Evolutionary conservation across 805 yeast species (phyloP).

Genomic region (Nematodospora valgi): DNA sequence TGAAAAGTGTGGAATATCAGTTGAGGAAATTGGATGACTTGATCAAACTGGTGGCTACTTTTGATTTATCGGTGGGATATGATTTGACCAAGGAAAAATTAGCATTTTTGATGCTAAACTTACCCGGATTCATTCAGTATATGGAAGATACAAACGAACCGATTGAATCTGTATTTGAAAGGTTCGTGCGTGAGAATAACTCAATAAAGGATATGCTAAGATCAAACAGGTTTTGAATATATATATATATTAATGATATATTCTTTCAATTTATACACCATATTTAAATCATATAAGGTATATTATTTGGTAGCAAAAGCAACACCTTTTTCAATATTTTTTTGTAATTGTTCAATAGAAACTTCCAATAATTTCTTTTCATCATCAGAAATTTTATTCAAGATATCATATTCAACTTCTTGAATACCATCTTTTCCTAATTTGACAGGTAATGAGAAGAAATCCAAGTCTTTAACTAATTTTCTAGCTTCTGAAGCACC

Average conservation of each 20-base stretch:
- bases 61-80: constrained; percentile 2
- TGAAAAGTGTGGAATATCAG: constrained; percentile 1
- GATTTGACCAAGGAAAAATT: constrained; percentile 2
- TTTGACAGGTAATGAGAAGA: constrained; percentile 62
- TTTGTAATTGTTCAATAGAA: constrained; percentile 52
- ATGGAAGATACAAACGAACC: neutral
- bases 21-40: constrained; percentile 1
- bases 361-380: constrained; percentile 55
- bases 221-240: neutral
- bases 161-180: neutral
- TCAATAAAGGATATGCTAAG: constrained; percentile 5
- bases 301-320: constrained; percentile 34
- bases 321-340: constrained; percentile 59
- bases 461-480: constrained; percentile 42
- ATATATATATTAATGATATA: neutral
- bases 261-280: constrained; percentile 1
- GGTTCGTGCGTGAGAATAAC: neutral
- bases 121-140: constrained; percentile 3
- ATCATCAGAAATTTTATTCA: constrained; percentile 44
- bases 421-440: constrained; percentile 54
- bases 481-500: constrained; percentile 53
- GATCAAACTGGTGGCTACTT: constrained; percentile 1
- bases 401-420: constrained; percentile 51
- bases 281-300: neutral
- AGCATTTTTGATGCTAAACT: constrained; percentile 5